These are phyloP conservation scores for Nectriaceae sp. DNA, from an alignment of 2,329 filamentous ascomycete species.

Conservation along the genomic window DNA sequence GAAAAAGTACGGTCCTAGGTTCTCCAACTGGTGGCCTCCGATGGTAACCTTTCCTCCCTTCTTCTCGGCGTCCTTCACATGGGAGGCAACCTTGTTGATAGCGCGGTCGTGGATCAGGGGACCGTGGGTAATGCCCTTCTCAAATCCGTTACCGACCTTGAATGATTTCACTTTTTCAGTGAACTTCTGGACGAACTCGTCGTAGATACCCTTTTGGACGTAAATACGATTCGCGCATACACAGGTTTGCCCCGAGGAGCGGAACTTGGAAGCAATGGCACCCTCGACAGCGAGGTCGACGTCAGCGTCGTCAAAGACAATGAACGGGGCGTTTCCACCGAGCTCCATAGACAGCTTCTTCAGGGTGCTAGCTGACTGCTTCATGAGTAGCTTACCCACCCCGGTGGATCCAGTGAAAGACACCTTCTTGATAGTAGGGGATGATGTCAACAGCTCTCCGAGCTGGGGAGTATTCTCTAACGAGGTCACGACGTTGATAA, in stretches of 20 bases:
- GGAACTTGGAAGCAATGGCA: slow-evolving; percentile 87
- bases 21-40: slow-evolving; percentile 72
- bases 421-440: slow-evolving; percentile 77
- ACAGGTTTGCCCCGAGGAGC: slow-evolving; percentile 92
- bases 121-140: slow-evolving; percentile 71
- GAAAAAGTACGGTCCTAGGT: slow-evolving; percentile 84
- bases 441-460: slow-evolving; percentile 73
- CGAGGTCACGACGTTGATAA: slow-evolving; percentile 86
- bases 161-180: slow-evolving; percentile 73
- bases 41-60: slow-evolving; percentile 76
- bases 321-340: too few species aligned
- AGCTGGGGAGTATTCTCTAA: slow-evolving; percentile 78
- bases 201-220: slow-evolving; percentile 77
- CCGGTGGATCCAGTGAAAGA: slow-evolving; percentile 86
- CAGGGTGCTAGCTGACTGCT: slow-evolving; percentile 79
- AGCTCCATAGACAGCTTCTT: slow-evolving; percentile 88
- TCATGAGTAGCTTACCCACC: slow-evolving; percentile 79
- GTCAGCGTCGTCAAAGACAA: slow-evolving; percentile 95
- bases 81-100: slow-evolving; percentile 73
- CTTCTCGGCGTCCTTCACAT: slow-evolving; percentile 75
- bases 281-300: slow-evolving; percentile 81
- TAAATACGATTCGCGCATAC: slow-evolving; percentile 87
- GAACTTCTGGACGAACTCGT: slow-evolving; percentile 69
- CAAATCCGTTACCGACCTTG: slow-evolving; percentile 75
- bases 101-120: slow-evolving; percentile 86